A percentile compares a stretch with the other conserved stretches of the same genome.
Evolutionary conservation across 495 filamentous ascomycete species (phyloP).

Genomic region (Staphylotrichum tortipilum): DNA sequence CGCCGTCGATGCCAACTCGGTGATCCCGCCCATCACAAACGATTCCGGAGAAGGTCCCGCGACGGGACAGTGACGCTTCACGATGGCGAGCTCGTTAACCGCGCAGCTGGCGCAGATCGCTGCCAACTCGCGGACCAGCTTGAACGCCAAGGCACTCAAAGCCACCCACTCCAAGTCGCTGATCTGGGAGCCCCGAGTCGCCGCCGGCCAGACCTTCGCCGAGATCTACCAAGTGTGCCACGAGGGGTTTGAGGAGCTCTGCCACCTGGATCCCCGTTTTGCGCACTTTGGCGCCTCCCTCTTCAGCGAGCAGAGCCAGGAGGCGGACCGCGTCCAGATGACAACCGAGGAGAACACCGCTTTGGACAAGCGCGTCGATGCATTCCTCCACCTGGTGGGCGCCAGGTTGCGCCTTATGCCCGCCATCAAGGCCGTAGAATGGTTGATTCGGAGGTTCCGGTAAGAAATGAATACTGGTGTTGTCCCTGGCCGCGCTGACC

Average conservation of each 20-base stretch:
- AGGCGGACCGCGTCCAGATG: conserved; percentile 77
- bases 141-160: conserved; percentile 86
- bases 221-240: conserved; percentile 76
- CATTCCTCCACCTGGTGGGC: conserved; percentile 70
- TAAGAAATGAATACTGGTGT: conserved; percentile 31
- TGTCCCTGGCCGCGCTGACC: conserved; percentile 25
- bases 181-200: conserved; percentile 75
- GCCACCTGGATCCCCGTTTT: conserved; percentile 72
- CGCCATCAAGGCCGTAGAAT: conserved; percentile 84
- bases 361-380: conserved; percentile 66
- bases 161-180: conserved; percentile 82
- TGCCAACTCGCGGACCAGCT: conserved; percentile 62
- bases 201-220: conserved; percentile 78
- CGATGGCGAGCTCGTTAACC: conserved; percentile 69
- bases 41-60: neutral
- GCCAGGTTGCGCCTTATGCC: conserved; percentile 72
- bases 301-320: conserved; percentile 87
- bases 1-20: neutral
- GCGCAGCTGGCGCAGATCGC: conserved; percentile 75
- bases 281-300: conserved; percentile 56
- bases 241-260: conserved; percentile 86
- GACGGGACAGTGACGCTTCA: neutral
- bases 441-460: conserved; percentile 87
- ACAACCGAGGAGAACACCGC: conserved; percentile 69
- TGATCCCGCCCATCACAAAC: neutral